Base-by-base conservation (phyloP, 2,329 filamentous ascomycete genomes). In the Tolypocladium nubicola region DNA sequence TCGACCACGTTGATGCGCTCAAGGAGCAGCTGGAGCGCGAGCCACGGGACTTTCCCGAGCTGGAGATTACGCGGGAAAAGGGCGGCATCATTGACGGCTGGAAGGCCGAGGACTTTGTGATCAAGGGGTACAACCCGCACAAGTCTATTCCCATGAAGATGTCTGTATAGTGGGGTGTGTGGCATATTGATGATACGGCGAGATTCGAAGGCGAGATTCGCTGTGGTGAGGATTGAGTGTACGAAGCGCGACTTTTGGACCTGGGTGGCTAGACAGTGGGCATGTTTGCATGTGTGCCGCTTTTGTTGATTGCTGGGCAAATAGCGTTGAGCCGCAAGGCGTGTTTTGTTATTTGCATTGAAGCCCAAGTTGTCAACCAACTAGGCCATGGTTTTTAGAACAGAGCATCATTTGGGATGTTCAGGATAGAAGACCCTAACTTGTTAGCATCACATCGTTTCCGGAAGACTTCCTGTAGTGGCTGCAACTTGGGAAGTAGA, bases 81-180 rank as follows among this genome's bases (percentile, higher is more conserved):
- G 83, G 84, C 1, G 86, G 88, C 1, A 88, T 82, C 62, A 90
- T 97, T 65, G 94, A 99, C 70, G 90, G 90, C 1, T 97, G 94
- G 91, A 86, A 84, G 70, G 78, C 84, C 1, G 90, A 95, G 62
- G 92, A 99, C 60, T 93, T 99, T 70, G 85, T 88, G 58, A 82
- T 99, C 7, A 80, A 89, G 66, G 92, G 88, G 0, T 99, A 99
- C 71, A 83, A 92, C 54, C 93, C 94, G 57, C 90, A 97, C 71
- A 93, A 92, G 76, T 82, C 82, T 6, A 96, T 99, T 75, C 82
- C 89, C 50, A 99, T 99, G 94, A 97, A 97, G 77, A 99, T 99
- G 94, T 95, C 90, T 68, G 93, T 97, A 58, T 91, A 53, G 16
- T 21, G 23, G 26, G 5, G 41, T 33, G 9, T 33, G 9, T 50